Base-by-base conservation (phyloP, 2,329 filamentous ascomycete species). In the Colletotrichum eremochloae region DNA sequence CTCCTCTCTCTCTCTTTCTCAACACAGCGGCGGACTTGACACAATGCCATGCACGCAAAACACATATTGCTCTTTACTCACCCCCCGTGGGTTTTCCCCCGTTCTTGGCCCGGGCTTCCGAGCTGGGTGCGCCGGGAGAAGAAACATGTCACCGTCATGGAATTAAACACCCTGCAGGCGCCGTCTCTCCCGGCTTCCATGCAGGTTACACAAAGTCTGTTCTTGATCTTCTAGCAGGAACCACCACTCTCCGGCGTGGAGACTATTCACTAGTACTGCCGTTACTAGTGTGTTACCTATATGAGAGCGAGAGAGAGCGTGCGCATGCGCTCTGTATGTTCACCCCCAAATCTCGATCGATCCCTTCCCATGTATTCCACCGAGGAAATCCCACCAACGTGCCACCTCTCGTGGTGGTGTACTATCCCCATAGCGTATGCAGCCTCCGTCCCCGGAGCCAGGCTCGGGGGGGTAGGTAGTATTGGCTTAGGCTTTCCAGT, bases 331-430 rank as follows among this genome's bases (percentile, higher is more conserved):
- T 50, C 31, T 62, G 58, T 61, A 61, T 31, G 12, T 48, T 36
- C 58, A 50, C 61, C 61, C 61, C 61, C 61, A 33, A 63, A 63
- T 63, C 61, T 63, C 61, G 61, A 63, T 63, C 61, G 36, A 63
- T 52, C 24, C 40, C 18, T n/a, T 20, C 44, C 42, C 20, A 52
- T 11, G 44, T 31, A 63, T 52, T 53, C 48, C 61, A 53, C 48
- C 61, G 61, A 63, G 24, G 61, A 63, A 53, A 63, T 63, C 61
- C 61, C 61, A 63, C 61, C 48, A 53, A 53, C 48, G 46, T 18
- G 61, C 61, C 53, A 58, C 11, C 46, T 15, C 20, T 20, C 53
- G 53, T 24, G 2, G 53, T 24, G 2, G 53, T 56, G 18, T 56
- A 5, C 48, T 14, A 12, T 20, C 42, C 42, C 42, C 42, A 9